Evolutionary conservation across 331 rosid genomes (phyloP).

Genomic region (Malus hybrid): DNA sequence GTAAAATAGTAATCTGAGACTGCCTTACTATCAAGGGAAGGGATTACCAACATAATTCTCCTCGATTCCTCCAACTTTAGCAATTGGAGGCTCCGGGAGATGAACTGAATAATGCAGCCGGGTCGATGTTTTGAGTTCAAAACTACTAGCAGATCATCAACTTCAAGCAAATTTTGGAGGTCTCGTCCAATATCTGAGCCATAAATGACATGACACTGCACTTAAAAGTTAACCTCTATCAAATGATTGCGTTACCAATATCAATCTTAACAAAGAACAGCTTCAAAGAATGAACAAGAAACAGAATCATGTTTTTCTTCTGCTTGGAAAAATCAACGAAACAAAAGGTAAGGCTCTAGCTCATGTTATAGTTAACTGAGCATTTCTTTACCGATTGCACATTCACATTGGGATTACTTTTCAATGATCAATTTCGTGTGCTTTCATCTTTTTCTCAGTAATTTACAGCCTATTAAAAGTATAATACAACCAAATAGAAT

Average conservation of each 20-base stretch:
- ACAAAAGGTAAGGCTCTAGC: not conserved
- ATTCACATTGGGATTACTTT: not conserved
- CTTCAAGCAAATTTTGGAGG: slow-evolving; percentile 59
- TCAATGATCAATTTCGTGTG: not conserved
- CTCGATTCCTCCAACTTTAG: slow-evolving; percentile 69
- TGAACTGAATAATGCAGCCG: slow-evolving; percentile 69
- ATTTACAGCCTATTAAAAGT: too few species aligned
- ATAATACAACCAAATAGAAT: not conserved
- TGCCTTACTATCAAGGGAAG: slow-evolving; percentile 9
- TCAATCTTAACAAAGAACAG: not conserved
- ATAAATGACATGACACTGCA: slow-evolving; percentile 70
- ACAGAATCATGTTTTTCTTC: not conserved
- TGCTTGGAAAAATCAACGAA: not conserved
- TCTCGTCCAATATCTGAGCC: slow-evolving; percentile 58
- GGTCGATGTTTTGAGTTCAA: slow-evolving; percentile 72
- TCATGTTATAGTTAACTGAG: not conserved
- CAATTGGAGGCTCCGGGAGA: slow-evolving; percentile 55
- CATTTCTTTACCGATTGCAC: not conserved
- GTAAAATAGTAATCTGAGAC: not conserved
- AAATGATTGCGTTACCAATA: slow-evolving; percentile 13
- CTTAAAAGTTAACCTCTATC: slow-evolving; percentile 17
- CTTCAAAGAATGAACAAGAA: not conserved
- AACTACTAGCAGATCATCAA: slow-evolving; percentile 54
- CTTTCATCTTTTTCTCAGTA: too few species aligned
- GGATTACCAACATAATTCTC: slow-evolving; percentile 54